phyloP scores from a whole-genome alignment of 495 filamentous ascomycete species.

The Podospora pseudoanserina region DNA sequence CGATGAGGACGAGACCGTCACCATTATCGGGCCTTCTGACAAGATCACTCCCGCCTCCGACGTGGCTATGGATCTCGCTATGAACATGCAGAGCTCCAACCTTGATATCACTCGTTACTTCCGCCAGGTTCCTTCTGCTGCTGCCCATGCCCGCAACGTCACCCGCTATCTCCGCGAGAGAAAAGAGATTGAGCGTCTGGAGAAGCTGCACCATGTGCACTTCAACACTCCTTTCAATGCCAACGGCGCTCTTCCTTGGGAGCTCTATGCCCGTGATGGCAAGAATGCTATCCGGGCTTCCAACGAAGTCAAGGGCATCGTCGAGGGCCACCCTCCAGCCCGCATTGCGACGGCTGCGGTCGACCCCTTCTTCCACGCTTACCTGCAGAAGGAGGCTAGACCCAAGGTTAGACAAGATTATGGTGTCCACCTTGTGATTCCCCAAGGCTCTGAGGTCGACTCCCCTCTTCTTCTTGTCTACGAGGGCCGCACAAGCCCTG shows the following conservation, averaged over 20 bases:
- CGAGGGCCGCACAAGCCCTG: slow-evolving; percentile 58
- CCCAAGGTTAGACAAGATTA: slow-evolving; percentile 64
- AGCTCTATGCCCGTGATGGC: slow-evolving; percentile 77
- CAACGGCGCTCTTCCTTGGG: slow-evolving; percentile 67
- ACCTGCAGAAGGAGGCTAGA: slow-evolving; percentile 61
- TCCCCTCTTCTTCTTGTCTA: slow-evolving; percentile 78
- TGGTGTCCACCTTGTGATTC: slow-evolving; percentile 75
- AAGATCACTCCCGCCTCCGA: slow-evolving; percentile 68
- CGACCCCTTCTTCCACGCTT: slow-evolving; percentile 83
- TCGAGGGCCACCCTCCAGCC: slow-evolving; percentile 75
- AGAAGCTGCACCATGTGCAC: slow-evolving; percentile 70
- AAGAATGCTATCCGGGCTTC: slow-evolving; percentile 79
- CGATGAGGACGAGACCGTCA: slow-evolving; percentile 73
- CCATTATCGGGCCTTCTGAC: slow-evolving; percentile 74
- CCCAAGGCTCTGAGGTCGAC: slow-evolving; percentile 56
- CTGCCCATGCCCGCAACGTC: slow-evolving; percentile 75
- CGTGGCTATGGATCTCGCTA: slow-evolving; percentile 76
- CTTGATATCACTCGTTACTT: slow-evolving; percentile 77
- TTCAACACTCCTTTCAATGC: slow-evolving; percentile 68
- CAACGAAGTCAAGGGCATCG: slow-evolving; percentile 73
- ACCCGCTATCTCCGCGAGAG: slow-evolving; percentile 78
- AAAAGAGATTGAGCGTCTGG: slow-evolving; percentile 71
- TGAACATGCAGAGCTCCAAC: slow-evolving; percentile 71
- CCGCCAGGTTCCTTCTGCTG: slow-evolving; percentile 64
- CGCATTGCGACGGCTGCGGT: slow-evolving; percentile 65